Base-by-base conservation (phyloP, 345 rosid genomes). In the Arabidopsis suecica region DNA sequence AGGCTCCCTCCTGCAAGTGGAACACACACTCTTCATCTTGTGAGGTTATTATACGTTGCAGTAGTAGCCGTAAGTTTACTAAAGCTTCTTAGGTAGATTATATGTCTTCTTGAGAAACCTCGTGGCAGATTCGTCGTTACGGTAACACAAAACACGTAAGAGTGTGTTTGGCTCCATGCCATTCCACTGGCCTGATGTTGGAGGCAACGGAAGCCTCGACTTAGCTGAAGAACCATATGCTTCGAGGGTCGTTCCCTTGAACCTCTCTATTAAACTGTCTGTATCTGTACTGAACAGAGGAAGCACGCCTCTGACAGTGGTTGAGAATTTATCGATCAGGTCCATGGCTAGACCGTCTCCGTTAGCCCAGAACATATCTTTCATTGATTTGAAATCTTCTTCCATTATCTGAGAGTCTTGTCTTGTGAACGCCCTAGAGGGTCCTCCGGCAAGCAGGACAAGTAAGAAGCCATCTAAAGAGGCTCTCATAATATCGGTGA, bases 391-490 rank as follows among this genome's bases (percentile, higher is more conserved):
- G 67, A 95, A 95, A 82, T 95, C 99, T n/a, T 90, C 94, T 74
- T 92, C 97, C 56, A 95, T 85, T 55, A 88, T 72, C 56, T 86
- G 85, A 16, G 88, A 88, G 75, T 95, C 98, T 74, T 86, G 97
- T 63, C 58, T 80, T 40, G 90, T 69, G 80, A 95, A 95, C 48
- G 88, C 83, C 68, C 99, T 96, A 16, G 91, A 84, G 20, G 99
- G 97, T 9, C 98, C 98, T 71, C 99, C 98, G 48, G 98, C 98
- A 8, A 95, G 98, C 49, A 95, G 79, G 68, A 95, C 98, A 47
- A 95, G 84, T 75, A 90, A 80, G 79, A 92, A 92, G 55, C 99
- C 97, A 65, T 95, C 98, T 25, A 87, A 89, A 6, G 98, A 86
- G 54, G 99, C 99, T 72, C 80, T 89, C 99, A 95, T 90, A 14